These are phyloP conservation scores for Leavenworthia alabamica DNA, from an alignment of 345 rosid genomes.

Conservation along the genomic window DNA sequence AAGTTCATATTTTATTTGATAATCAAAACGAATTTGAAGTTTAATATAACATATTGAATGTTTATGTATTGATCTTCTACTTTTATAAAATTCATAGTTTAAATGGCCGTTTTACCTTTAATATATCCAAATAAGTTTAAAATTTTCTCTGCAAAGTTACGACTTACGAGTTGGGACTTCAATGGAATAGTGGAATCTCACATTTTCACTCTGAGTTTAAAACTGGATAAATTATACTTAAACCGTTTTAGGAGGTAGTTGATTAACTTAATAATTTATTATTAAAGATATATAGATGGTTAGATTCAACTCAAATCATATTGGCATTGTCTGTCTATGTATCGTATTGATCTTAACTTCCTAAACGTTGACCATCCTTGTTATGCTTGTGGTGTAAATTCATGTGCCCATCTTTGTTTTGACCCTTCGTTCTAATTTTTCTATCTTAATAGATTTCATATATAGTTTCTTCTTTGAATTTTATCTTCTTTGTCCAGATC, in stretches of 20 bases:
- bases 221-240: neutral
- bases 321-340: neutral
- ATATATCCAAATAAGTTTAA: neutral
- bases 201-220: neutral
- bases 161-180: neutral
- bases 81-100: too few species aligned
- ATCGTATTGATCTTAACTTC: neutral
- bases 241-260: neutral
- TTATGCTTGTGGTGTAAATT: constrained; percentile 4
- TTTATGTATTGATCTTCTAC: too few species aligned
- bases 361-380: constrained; percentile 11
- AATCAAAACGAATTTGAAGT: too few species aligned
- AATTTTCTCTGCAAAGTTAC: neutral
- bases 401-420: constrained; percentile 1
- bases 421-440: neutral
- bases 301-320: constrained; percentile 9
- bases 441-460: neutral
- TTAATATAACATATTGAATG: too few species aligned
- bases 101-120: too few species aligned
- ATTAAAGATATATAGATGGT: neutral
- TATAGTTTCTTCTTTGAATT: constrained; percentile 14
- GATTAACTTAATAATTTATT: neutral
- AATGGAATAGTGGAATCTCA: neutral
- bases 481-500: neutral
- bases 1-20: too few species aligned